Conservation (phyloP, 805 yeast genomes). For the Hagleromyces aurorensis region DNA sequence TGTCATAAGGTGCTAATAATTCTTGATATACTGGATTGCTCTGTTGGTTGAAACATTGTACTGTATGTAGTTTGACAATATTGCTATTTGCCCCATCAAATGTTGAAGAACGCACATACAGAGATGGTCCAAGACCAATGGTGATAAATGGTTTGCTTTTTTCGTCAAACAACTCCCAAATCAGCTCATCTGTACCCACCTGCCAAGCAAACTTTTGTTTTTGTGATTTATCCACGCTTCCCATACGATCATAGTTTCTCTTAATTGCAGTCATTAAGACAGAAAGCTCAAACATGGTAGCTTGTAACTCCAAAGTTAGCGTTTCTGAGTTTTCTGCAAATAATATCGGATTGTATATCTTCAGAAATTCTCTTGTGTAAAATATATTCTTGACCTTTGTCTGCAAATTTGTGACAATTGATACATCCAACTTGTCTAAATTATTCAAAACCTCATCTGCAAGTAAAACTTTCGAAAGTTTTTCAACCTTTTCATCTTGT, state of each 20-base stretch:
- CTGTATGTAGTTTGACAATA: constrained; percentile 35
- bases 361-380: constrained; percentile 36
- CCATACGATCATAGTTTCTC: constrained; percentile 26
- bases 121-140: constrained; percentile 43
- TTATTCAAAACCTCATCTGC: constrained; percentile 43
- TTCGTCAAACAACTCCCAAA: constrained; percentile 50
- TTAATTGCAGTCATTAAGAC: constrained; percentile 38
- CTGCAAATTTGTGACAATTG: constrained; percentile 42
- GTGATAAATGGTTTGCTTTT: constrained; percentile 42
- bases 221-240: constrained; percentile 13
- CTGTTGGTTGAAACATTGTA: constrained; percentile 49
- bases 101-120: constrained; percentile 41
- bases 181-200: constrained; percentile 45
- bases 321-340: constrained; percentile 33
- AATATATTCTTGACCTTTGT: constrained; percentile 38
- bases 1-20: constrained; percentile 38
- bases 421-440: constrained; percentile 29
- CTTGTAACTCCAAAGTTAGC: constrained; percentile 31
- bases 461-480: constrained; percentile 42
- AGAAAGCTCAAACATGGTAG: constrained; percentile 34
- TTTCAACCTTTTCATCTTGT: constrained; percentile 36
- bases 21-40: constrained; percentile 43
- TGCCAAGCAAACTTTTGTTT: constrained; percentile 37
- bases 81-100: constrained; percentile 48
- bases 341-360: constrained; percentile 28